These are phyloP conservation scores for Aspergillus floridensis DNA, from an alignment of 2,329 filamentous ascomycete genomes.

Conservation along the genomic window DNA sequence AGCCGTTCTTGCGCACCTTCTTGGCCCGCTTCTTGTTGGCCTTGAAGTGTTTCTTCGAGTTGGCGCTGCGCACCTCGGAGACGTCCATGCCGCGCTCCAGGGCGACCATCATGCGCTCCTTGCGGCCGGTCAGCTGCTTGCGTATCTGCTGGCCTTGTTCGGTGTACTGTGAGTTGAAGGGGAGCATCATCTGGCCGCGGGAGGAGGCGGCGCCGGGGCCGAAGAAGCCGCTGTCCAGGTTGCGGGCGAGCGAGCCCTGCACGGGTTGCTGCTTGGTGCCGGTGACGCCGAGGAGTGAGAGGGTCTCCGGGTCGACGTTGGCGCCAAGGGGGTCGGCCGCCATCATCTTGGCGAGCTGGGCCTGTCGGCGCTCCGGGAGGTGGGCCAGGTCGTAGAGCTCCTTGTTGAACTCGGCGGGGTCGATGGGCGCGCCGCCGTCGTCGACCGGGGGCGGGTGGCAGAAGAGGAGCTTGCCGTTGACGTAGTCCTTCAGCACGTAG, in stretches of 20 bases:
- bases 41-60: constrained; percentile 77
- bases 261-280: constrained; percentile 41
- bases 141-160: constrained; percentile 72
- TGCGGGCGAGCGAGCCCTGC: constrained; percentile 69
- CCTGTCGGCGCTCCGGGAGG: constrained; percentile 76
- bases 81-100: constrained; percentile 82
- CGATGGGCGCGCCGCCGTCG: constrained; percentile 48
- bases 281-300: constrained; percentile 20
- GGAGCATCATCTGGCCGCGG: constrained; percentile 68
- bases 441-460: constrained; percentile 75
- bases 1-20: constrained; percentile 29
- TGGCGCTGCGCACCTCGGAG: constrained; percentile 63
- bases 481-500: constrained; percentile 92
- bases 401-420: constrained; percentile 75
- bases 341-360: constrained; percentile 49
- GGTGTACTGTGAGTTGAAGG: constrained; percentile 87
- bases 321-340: constrained; percentile 16
- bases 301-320: constrained; percentile 15
- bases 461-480: constrained; percentile 90
- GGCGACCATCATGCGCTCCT: constrained; percentile 73
- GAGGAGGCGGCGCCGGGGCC: constrained; percentile 57
- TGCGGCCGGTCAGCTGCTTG: constrained; percentile 77
- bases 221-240: constrained; percentile 89
- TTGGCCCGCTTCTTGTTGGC: constrained; percentile 39
- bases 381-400: constrained; percentile 83